These are phyloP conservation scores for Fagopyrum tataricum DNA, from an alignment of 148 eudicot genomes.

Conservation along the genomic window DNA sequence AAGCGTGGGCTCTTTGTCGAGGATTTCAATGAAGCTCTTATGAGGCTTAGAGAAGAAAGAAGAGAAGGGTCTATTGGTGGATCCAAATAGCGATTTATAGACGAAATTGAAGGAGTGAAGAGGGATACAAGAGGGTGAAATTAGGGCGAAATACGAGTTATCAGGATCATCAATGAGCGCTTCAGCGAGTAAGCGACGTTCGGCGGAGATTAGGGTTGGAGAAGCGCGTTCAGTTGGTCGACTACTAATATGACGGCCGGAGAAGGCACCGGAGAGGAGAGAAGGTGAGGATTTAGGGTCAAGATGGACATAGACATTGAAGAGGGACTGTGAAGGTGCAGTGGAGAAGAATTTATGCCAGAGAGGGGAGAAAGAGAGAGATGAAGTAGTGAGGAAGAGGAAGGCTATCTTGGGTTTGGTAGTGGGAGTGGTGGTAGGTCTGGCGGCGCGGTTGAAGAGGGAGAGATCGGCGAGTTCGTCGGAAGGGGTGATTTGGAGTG, in stretches of 20 bases:
- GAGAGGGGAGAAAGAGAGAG: slow-evolving; percentile 54
- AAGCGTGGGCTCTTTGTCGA: slow-evolving; percentile 23
- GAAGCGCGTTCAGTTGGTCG: slow-evolving; percentile 42
- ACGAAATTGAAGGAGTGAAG: slow-evolving; percentile 41
- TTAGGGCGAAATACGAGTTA: slow-evolving; percentile 42
- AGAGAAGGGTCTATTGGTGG: neutral
- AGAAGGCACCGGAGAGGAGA: slow-evolving; percentile 32
- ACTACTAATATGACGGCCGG: slow-evolving; percentile 23
- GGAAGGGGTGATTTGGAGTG: slow-evolving; percentile 33
- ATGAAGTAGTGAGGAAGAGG: slow-evolving; percentile 50
- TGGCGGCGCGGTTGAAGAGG: slow-evolving; percentile 51
- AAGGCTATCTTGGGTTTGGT: slow-evolving; percentile 57
- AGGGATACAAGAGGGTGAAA: slow-evolving; percentile 52
- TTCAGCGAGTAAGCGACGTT: slow-evolving; percentile 47
- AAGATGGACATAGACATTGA: slow-evolving; percentile 58
- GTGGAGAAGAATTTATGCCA: slow-evolving; percentile 48
- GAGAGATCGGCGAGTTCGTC: slow-evolving; percentile 62
- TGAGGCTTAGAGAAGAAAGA: slow-evolving; percentile 6
- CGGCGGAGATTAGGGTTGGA: slow-evolving; percentile 55
- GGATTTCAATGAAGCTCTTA: slow-evolving; percentile 46
- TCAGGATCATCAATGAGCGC: slow-evolving; percentile 46
- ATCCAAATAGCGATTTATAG: slow-evolving; percentile 22
- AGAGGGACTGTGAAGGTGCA: slow-evolving; percentile 16
- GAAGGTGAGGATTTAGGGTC: slow-evolving; percentile 30
- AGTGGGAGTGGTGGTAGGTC: slow-evolving; percentile 18